Evolutionary conservation across 169 alveolate species (phyloP).

Genomic region (Plasmodium falciparum): DNA sequence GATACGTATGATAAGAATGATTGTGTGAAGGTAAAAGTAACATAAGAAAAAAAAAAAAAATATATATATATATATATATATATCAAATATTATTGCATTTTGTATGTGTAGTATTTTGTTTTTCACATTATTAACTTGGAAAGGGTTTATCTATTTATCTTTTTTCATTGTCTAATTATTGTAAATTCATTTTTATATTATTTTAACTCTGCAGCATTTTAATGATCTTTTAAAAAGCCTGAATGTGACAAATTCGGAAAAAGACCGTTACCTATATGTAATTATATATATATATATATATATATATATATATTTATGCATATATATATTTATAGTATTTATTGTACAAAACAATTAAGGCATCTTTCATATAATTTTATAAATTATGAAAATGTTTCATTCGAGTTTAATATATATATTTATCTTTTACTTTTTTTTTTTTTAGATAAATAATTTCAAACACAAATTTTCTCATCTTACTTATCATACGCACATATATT

Average conservation of each 20-base stretch:
- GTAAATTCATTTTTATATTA: not conserved
- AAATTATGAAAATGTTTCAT: too few species aligned
- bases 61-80: not conserved
- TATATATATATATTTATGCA: too few species aligned
- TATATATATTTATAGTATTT: not conserved
- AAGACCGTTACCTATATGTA: conserved; percentile 45
- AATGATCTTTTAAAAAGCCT: conserved; percentile 18
- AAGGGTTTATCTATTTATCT: too few species aligned
- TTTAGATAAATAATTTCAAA: conserved; percentile 46
- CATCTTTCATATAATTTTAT: not conserved
- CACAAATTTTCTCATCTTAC: conserved; percentile 68
- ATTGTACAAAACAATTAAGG: not conserved
- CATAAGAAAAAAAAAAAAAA: not conserved
- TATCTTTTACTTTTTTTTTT: not conserved
- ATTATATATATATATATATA: not conserved
- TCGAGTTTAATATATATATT: too few species aligned
- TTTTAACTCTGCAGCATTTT: conserved; percentile 28
- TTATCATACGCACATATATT: conserved; percentile 53
- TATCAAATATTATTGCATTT: too few species aligned
- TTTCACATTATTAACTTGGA: too few species aligned
- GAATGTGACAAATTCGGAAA: conserved; percentile 18
- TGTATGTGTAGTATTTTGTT: too few species aligned
- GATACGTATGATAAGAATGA: conserved; percentile 22
- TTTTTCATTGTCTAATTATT: not conserved
- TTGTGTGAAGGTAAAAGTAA: conserved; percentile 9